Percentiles rank a stretch among this genome's conserved stretches.
Evolutionary conservation across 768 basidiomycete genomes (phyloP).

Genomic region (Galerina marginata): DNA sequence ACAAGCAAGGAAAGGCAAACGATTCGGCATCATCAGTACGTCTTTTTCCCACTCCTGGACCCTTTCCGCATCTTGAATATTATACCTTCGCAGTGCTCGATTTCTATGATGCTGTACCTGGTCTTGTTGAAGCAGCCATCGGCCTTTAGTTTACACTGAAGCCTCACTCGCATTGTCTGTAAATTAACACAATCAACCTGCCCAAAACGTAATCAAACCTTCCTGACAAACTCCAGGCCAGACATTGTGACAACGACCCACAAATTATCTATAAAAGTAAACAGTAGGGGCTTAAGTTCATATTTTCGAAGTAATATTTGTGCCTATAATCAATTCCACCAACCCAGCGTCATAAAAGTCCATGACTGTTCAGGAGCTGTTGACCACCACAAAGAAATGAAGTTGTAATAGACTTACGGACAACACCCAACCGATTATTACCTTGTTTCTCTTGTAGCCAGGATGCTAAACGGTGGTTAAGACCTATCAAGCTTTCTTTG

Average conservation of each 20-base stretch:
- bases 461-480: background rate
- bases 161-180: too few relatives aligned
- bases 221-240: too few relatives aligned
- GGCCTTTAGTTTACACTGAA: constrained; percentile 27
- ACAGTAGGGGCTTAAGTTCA: too few relatives aligned
- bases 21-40: constrained; percentile 54
- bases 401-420: constrained; percentile 40
- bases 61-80: background rate
- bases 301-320: too few relatives aligned
- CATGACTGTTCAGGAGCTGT: constrained; percentile 37
- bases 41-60: constrained; percentile 4
- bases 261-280: too few relatives aligned
- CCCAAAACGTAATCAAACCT: too few relatives aligned
- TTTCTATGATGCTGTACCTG: constrained; percentile 52
- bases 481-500: background rate
- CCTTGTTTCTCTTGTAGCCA: constrained; percentile 1
- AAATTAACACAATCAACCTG: too few relatives aligned
- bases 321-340: constrained; percentile 49
- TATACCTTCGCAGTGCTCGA: constrained; percentile 44
- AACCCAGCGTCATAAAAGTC: constrained; percentile 53
- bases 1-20: constrained; percentile 43
- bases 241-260: too few relatives aligned
- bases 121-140: constrained; percentile 51
- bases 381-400: background rate
- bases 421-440: constrained; percentile 35